Base-by-base conservation (phyloP, 2,329 filamentous ascomycete species). In the Hypomyces perniciosus region DNA sequence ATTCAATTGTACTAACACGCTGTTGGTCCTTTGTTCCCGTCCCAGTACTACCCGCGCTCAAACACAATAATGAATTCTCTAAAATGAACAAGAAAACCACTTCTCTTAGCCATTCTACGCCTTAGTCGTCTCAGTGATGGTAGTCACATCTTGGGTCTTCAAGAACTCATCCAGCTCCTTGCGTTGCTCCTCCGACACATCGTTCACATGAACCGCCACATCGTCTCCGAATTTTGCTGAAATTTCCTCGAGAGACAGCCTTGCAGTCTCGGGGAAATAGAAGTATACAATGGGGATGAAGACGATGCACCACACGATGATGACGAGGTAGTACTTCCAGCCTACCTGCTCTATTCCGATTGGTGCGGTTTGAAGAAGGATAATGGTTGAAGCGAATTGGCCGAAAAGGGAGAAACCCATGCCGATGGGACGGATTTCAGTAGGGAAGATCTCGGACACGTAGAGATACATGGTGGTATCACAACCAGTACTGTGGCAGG, bases 351-450 rank as follows among this genome's bases (percentile, higher is more conserved):
- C 65, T 54, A 76, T 72, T 0, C 70, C 61, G 8, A 61, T 58
- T 0, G 59, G 60, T 0, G 59, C 60, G 0, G 72, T 75, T 56
- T 78, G 71, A 1, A 78, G 63, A 0, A 77, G 65, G 26, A 78
- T 72, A 1, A 78, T 64, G 0, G 73, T 76, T 0, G 73, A 60
- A 2, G 72, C 69, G 53, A 75, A 76, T 52, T 76, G 73, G 4
- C 74, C 75, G 47, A 78, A 77, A 1, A 78, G 54, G 0, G 72
- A 75, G 59, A 77, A 75, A 0, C 72, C 75, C 66, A 77, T 76
- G 7, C 75, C 75, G 31, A 76, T 78, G 0, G 74, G 69, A 2
- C 76, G 68, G 29, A 78, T 74, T 47, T 77, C 72, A 0, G 73
- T 77, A 0, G 73, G 67, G 44, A 68, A 69, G 34, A 70, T 69